phyloP scores from a whole-genome alignment of 257 asterid species.

The Solanum sparsipilum region DNA sequence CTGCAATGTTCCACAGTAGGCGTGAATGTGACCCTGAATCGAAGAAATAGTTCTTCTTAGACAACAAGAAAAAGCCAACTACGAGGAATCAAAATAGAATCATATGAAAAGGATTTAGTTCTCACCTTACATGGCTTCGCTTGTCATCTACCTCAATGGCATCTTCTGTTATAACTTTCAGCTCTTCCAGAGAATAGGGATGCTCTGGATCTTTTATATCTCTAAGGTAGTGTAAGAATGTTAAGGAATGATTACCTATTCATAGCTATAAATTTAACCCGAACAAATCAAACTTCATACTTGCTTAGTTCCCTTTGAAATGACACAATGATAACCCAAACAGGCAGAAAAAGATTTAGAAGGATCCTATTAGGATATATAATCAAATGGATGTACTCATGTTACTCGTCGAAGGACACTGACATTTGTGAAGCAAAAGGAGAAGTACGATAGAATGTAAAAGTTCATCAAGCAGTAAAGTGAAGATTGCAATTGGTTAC shows the following conservation, averaged over 20 bases:
- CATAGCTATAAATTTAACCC: neutral
- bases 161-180: constrained; percentile 87
- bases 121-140: constrained; percentile 66
- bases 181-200: constrained; percentile 86
- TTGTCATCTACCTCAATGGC: constrained; percentile 74
- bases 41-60: neutral
- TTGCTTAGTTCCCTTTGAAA: neutral
- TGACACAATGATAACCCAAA: neutral
- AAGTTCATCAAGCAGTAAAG: neutral
- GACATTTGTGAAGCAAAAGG: neutral
- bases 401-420: neutral
- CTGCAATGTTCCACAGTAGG: constrained; percentile 98
- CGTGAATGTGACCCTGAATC: constrained; percentile 76
- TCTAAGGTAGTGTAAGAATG: constrained; percentile 71
- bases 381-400: neutral
- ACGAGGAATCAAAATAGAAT: neutral
- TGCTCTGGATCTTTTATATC: constrained; percentile 98
- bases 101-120: neutral
- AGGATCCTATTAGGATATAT: neutral
- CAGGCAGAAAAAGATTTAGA: neutral
- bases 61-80: neutral
- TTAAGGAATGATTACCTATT: constrained; percentile 41
- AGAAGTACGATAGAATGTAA: neutral
- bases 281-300: neutral
- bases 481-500: neutral